Percentiles rank a stretch among this genome's conserved stretches.
Conservation (phyloP, 2,329 filamentous ascomycete species). For the Pyrenophora seminiperda region DNA sequence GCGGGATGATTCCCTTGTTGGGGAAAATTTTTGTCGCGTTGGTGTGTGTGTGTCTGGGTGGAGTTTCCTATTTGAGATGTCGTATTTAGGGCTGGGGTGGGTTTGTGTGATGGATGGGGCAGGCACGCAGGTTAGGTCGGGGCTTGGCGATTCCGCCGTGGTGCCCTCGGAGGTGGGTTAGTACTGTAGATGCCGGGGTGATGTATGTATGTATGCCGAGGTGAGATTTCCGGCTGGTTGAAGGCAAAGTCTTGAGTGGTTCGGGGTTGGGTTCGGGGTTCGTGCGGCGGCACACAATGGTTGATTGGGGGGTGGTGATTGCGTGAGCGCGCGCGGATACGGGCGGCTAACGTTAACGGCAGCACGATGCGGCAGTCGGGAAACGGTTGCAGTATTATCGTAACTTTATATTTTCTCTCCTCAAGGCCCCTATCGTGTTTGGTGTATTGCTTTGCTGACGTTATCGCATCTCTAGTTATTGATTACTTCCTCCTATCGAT, state of each 20-base stretch:
- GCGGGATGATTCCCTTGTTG: not conserved
- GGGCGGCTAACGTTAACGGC: not conserved
- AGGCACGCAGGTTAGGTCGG: not conserved
- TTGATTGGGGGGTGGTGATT: not conserved
- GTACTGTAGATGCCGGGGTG: not conserved
- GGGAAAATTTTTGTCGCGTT: not conserved
- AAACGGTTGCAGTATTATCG: no score
- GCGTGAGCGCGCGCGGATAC: not conserved
- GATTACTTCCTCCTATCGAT: no score
- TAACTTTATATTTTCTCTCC: not conserved
- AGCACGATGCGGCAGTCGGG: no score
- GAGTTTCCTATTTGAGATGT: constrained; percentile 3
- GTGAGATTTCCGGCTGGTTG: no score
- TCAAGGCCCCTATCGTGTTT: no score
- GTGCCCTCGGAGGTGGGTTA: no score
- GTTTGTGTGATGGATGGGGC: not conserved
- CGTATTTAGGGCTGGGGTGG: constrained; percentile 1
- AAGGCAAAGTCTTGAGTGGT: no score
- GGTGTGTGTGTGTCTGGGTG: constrained; percentile 1
- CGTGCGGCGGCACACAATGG: not conserved
- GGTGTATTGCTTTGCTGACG: not conserved
- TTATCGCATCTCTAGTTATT: no score
- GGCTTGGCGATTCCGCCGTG: no score
- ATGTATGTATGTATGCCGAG: no score
- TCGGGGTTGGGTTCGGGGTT: not conserved